Base-by-base conservation (phyloP, 805 yeast species). In the Hanseniaspora clermontiae region DNA sequence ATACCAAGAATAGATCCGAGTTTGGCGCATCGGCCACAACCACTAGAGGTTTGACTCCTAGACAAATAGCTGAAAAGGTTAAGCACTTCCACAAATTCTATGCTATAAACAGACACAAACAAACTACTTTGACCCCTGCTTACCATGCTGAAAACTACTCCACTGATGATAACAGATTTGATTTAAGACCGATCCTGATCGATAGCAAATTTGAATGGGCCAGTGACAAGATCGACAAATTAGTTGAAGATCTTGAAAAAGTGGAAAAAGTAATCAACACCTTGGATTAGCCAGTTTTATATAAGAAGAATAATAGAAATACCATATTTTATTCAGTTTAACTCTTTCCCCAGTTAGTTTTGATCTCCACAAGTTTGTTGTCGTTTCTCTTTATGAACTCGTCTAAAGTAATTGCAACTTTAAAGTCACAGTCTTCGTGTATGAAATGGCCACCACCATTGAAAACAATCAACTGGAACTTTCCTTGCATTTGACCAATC, bases 401-500 rank as follows among this genome's bases (percentile, higher is more conserved):
- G 10, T 72, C 61, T 17, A 75, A 55, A 9, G 84, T 77, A 0
- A 77, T 58, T 0, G 90, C 84, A 0, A 86, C 75, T 62, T 83
- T 84, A 3, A 65, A 69, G 0, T 97, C 93, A 7, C 78, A 75
- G 67, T 93, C 99, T 66, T 93, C 98, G 49, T 93, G 98, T n/a
- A 95, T 72, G 62, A 90, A 93, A 70, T 93, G 99, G 1, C 97
- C 97, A 2, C 89, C 74, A 55, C 82, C 84, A 60, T 77, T 80
- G 66, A 88, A 83, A 5, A 89, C 93, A 14, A 87, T 81, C 43
- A 93, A 75, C 69, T 95, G 99, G 68, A 84, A 93, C 66, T 82
- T 83, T 1, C 99, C 99, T 70, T 90, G 97, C 98, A 93, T 93
- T 69, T 95, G 98, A 0, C 97, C 99, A 52, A 93, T 82, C 68